Base-by-base conservation (phyloP, 352 stramenopile species). In the Globisporangium solare region DNA sequence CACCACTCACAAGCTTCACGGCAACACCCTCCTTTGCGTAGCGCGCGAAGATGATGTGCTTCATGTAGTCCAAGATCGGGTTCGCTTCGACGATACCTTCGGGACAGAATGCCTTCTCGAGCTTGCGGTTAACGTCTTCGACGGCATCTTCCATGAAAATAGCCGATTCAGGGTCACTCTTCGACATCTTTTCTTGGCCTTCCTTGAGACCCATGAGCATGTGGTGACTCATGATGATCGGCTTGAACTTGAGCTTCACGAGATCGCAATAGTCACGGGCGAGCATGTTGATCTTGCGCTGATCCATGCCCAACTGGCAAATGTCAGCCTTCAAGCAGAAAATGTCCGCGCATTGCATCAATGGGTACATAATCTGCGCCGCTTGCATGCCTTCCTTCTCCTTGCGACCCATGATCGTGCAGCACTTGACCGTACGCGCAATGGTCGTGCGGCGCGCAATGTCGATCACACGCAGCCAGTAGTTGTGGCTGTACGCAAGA, bases 301-400 rank as follows among this genome's bases (percentile, higher is more conserved):
- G 97, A 77, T 99, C 97, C 68, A 99, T 92, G 42, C 97, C 97
- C 18, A 99, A 76, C 78, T 99, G 97, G 76, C 97, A 99, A 66
- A 99, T 98, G 69, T 99, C 97, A 3, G 97, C 97, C 74, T 98
- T 97, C 18, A 99, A 73, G 77, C 98, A 99, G 68, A 99, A 99
- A 40, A 99, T 97, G 72, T 99, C 97, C 12, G 96, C 97, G 73
- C 97, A 99, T 77, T 99, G 96, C 96, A 99, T 98, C 11, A 98
- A 76, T 43, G 96, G 95, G 76, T 98, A 99, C 56, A 99, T 73
- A 37, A 99, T 95, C 71, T 98, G 95, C 24, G 95, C 95, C 3
- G 90, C 80, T n/a, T 89, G 96, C 67, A 98, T 94, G 56, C 81
- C 83, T 21, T 83, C 79, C 55, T 85, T 86, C 62, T 94, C 83